Base-by-base conservation (phyloP, 352 stramenopile genomes). In the Globisporangium rhizosaccharum region DNA sequence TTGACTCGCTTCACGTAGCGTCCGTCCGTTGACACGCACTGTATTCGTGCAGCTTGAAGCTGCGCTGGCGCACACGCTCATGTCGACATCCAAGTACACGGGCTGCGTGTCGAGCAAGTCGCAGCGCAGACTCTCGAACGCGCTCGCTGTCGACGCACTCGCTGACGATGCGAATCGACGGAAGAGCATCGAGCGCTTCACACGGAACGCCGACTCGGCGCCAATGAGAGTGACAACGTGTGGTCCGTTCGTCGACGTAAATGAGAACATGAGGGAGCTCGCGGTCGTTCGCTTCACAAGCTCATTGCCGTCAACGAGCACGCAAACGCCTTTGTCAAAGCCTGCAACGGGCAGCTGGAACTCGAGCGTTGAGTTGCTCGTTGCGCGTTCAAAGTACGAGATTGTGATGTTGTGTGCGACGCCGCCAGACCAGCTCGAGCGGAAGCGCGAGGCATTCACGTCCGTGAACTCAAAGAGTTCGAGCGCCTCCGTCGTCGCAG, bases 331-430 rank as follows among this genome's bases (percentile, higher is more conserved):
- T 67, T 67, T 82, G 48, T 85, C 62, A 41, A 84, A 88, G 10
- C 71, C 70, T 53, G 73, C 75, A n/a, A 71, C 8, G 3, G 73
- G 71, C 4, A 88, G 3, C 60, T 77, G 71, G 44, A 88, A 77
- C 12, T 85, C 78, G 39, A 77, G 79, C 15, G 56, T 77, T 17
- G 50, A 42, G 25, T 57, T 68, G 15, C 51, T 23, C 14, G 66
- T 48, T 0, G 68, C 66, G 20, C 67, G 70, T 44, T 85, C 72
- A 41, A 82, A 84, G 52, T 82, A 84, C 48, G 54, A 65, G 28
- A 88, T 57, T 3, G 73, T 70, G n/a, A 88, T 67, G 59, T 84
- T 85, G 59, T 88, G 73, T 0, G 53, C 75, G 48, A 76, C 74
- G 4, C 76, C 74, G 25, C 48, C 62, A 8, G 53, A 45, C 60